A percentile compares a stretch with the other conserved stretches of the same genome.
phyloP scores from a whole-genome alignment of 768 basidiomycete species.

The Boletus reticuloceps region DNA sequence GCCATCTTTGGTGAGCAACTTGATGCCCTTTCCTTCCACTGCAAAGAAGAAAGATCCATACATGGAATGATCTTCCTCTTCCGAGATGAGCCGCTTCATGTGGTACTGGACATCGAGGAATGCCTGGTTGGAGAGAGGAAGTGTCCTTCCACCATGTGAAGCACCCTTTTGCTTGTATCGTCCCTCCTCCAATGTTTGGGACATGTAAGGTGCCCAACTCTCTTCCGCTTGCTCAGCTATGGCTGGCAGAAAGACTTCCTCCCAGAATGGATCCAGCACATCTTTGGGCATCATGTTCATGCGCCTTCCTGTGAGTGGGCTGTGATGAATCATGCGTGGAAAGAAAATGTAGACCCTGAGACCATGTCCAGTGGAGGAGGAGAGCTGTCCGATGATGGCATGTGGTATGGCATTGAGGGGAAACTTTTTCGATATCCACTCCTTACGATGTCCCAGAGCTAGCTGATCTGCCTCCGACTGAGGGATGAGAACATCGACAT shows the following conservation, averaged over 20 bases:
- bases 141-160: neutral
- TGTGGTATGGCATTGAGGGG: slow-evolving; percentile 6
- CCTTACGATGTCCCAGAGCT: no score
- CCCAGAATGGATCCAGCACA: slow-evolving; percentile 6
- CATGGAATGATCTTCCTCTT: neutral
- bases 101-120: no score
- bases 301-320: neutral
- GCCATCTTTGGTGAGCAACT: slow-evolving; percentile 11
- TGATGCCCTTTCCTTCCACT: slow-evolving; percentile 10
- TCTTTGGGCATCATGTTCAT: slow-evolving; percentile 4
- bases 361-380: no score
- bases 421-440: slow-evolving; percentile 7
- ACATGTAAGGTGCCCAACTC: neutral
- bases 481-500: no score
- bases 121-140: neutral
- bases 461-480: no score
- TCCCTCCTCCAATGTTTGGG: neutral
- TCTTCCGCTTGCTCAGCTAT: neutral
- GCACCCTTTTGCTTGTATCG: neutral
- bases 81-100: no score
- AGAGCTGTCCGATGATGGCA: no score
- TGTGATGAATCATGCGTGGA: slow-evolving; percentile 7
- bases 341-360: slow-evolving; percentile 7
- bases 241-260: slow-evolving; percentile 1
- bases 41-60: slow-evolving; percentile 18